Evolutionary conservation across 2,329 filamentous ascomycete genomes (phyloP).

Genomic region (Aspergillus fumigatiaffinis): DNA sequence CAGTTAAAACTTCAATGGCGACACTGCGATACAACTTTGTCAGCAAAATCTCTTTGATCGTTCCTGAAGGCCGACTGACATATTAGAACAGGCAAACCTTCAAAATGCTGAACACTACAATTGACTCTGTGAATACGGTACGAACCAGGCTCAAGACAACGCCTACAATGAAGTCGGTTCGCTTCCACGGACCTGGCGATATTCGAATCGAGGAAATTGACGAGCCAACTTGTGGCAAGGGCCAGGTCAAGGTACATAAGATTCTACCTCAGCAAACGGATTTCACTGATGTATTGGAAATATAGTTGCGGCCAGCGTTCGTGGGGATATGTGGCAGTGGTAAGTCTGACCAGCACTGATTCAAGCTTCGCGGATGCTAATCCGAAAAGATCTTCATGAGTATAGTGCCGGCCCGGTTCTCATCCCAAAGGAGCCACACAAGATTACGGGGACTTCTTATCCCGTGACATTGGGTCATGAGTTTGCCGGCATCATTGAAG

Average conservation of each 20-base stretch:
- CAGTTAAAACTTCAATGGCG: too few species aligned
- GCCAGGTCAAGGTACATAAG: conserved; percentile 45
- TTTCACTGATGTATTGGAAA: too few species aligned
- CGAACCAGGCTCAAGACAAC: conserved; percentile 3
- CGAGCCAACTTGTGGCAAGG: conserved; percentile 41
- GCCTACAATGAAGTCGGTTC: conserved; percentile 30
- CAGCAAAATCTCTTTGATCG: too few species aligned
- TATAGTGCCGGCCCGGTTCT: conserved; percentile 49
- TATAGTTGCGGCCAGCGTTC: conserved; percentile 27
- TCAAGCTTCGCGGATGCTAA: background rate
- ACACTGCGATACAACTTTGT: too few species aligned
- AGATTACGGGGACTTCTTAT: conserved; percentile 53
- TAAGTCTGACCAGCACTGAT: conserved; percentile 1
- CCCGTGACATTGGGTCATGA: conserved; percentile 64
- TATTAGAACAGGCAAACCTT: too few species aligned
- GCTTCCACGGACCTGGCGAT: conserved; percentile 34
- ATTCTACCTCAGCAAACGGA: background rate
- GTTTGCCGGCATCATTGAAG: conserved; percentile 57
- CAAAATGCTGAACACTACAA: conserved; percentile 3
- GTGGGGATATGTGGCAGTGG: conserved; percentile 35
- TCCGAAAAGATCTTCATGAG: conserved; percentile 47
- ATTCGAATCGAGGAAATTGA: conserved; percentile 34
- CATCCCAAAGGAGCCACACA: conserved; percentile 52
- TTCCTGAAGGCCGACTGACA: too few species aligned
- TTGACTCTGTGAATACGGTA: background rate